Percentiles rank a stretch among this genome's conserved stretches.
Conservation (phyloP, 2,329 filamentous ascomycete genomes). For the Epichloe amarillans region DNA sequence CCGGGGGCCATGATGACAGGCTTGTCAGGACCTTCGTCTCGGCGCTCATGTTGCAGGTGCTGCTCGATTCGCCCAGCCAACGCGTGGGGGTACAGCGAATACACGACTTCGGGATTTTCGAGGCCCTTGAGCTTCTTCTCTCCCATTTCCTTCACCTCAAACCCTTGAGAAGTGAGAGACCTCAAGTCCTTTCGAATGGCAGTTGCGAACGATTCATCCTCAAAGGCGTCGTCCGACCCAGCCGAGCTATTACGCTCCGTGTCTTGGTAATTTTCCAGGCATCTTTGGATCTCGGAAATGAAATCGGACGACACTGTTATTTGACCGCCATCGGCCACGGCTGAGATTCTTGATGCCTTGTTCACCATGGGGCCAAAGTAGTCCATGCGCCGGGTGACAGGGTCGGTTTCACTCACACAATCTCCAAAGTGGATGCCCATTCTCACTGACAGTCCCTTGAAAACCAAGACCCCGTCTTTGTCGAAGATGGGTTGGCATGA, state of each 20-base stretch:
- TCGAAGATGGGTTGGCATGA: slow-evolving; percentile 75
- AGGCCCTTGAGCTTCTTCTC: slow-evolving; percentile 92
- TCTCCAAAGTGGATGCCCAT: slow-evolving; percentile 97
- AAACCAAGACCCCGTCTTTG: slow-evolving; percentile 77
- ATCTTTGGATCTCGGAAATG: slow-evolving; percentile 87
- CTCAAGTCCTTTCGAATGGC: slow-evolving; percentile 79
- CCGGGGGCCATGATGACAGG: slow-evolving; percentile 50
- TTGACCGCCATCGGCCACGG: slow-evolving; percentile 89
- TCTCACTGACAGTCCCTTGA: slow-evolving; percentile 83
- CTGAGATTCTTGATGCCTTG: slow-evolving; percentile 83
- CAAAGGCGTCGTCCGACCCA: slow-evolving; percentile 53
- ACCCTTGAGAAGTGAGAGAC: slow-evolving; percentile 78
- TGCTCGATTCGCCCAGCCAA: slow-evolving; percentile 68
- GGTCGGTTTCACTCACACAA: slow-evolving; percentile 89
- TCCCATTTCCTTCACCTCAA: slow-evolving; percentile 92
- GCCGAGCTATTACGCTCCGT: slow-evolving; percentile 56
- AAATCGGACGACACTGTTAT: slow-evolving; percentile 96
- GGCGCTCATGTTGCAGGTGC: slow-evolving; percentile 40
- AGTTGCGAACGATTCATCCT: slow-evolving; percentile 60
- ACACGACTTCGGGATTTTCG: slow-evolving; percentile 92
- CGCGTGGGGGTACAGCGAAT: slow-evolving; percentile 85
- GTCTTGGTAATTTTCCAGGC: slow-evolving; percentile 79
- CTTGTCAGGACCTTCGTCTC: slow-evolving; percentile 33
- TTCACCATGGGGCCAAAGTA: slow-evolving; percentile 99
- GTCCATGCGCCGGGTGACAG: slow-evolving; percentile 95